Percentiles rank a stretch among this genome's conserved stretches.
These are phyloP conservation scores for Neofusicoccum ribis DNA, from an alignment of 2,329 filamentous ascomycete species.

Conservation along the genomic window DNA sequence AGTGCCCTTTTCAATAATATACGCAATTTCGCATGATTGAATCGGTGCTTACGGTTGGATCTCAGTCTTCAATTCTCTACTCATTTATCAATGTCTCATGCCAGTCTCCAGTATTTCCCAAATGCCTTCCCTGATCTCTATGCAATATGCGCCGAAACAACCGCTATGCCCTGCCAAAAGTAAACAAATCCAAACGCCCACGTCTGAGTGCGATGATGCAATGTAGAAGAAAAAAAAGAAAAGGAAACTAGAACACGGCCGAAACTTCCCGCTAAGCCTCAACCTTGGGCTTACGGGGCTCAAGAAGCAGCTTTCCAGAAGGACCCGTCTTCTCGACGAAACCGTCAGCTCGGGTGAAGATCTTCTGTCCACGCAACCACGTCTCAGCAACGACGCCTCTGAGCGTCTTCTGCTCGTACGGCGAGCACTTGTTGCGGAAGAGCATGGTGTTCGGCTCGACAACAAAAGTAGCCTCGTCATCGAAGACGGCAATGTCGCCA, in stretches of 20 bases:
- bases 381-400: conserved; percentile 80
- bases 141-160: not conserved
- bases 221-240: not conserved
- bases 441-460: conserved; percentile 75
- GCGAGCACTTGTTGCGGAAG: conserved; percentile 90
- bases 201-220: not conserved
- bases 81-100: not conserved
- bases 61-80: not conserved
- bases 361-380: conserved; percentile 73
- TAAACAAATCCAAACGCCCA: not conserved
- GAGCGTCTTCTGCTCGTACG: conserved; percentile 81
- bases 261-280: not conserved
- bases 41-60: not conserved
- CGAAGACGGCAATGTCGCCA: conserved; percentile 89
- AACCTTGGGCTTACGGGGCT: conserved; percentile 39
- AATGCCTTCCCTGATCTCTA: not conserved
- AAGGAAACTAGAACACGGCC: not conserved
- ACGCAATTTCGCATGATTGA: not conserved
- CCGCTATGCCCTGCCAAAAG: not conserved
- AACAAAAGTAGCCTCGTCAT: conserved; percentile 76
- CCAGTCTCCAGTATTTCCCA: not conserved
- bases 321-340: conserved; percentile 62
- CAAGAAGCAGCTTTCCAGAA: conserved; percentile 52
- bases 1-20: too few relatives aligned
- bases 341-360: conserved; percentile 68